Base-by-base conservation (phyloP, 2,329 filamentous ascomycete genomes). In the Clathrospora elynae region DNA sequence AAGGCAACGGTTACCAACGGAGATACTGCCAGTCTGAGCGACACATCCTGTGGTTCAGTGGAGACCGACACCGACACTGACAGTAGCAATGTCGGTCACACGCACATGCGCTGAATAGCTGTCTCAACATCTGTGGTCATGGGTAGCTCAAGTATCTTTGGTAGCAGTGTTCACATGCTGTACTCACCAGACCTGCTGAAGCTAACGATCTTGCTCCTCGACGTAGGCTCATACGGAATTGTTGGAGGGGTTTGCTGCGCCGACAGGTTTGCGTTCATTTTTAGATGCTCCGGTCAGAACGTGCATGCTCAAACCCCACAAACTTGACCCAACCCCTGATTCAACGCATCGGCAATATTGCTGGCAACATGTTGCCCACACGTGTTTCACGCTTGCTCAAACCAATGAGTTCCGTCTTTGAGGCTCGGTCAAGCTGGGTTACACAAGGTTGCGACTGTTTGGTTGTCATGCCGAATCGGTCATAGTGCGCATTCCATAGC, bases 401-500 rank as follows among this genome's bases (percentile, higher is more conserved):
- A 22, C 53, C 49, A 58, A 56, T 56, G 45, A 51, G 29, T 46
- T 18, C 34, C 24, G 29, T 38, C 39, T 44, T 52, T 53, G 45
- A 50, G 34, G 36, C 22, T 44, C 32, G 25, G 31, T 42, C 42
- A 50, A 48, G 24, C 39, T 29, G 48, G 49, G 61, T 64, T 53
- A 55, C 60, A 65, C 62, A 58, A 42, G 31, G 34, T 48, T 47
- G 36, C 36, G 28, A 48, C 35, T 52, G 59, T 62, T 59, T 64
- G 62, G 55, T 46, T 56, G 51, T 55, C 51, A 49, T 39, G 41
- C 53, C 34, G 19, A 51, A 53, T 34, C 13, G 38, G 55, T 26
- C 26, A 49, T 61, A 58, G 60, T 46, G 57, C 48, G 43, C 62
- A 65, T 67, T 66, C 62, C 53, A 48, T 29, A 46, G 41, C 24